Percentiles rank a stretch among this genome's conserved stretches.
phyloP scores from a whole-genome alignment of 345 rosid species.

The Cardamine chenopodiifolia region DNA sequence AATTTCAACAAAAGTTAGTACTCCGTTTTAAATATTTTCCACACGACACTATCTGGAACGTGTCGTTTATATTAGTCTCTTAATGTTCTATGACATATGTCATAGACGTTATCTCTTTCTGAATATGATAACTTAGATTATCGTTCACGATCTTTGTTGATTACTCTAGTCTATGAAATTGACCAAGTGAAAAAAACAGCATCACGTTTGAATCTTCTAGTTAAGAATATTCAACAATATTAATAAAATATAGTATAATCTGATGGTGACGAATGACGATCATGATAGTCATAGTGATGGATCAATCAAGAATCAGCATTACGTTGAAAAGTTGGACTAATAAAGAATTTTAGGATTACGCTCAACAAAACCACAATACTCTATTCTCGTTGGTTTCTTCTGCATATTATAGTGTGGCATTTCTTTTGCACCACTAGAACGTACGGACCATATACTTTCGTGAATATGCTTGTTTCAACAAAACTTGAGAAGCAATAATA shows the following conservation, averaged over 20 bases:
- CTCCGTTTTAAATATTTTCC: not conserved
- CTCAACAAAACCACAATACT: slow-evolving; percentile 11
- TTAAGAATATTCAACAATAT: not conserved
- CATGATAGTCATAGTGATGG: slow-evolving; percentile 9
- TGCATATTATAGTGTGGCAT: slow-evolving; percentile 2
- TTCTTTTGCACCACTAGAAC: not conserved
- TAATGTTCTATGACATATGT: not conserved
- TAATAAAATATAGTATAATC: not conserved
- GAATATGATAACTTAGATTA: not conserved
- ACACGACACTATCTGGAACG: not conserved
- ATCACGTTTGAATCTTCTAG: not conserved
- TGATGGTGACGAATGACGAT: not conserved
- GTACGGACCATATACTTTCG: not conserved
- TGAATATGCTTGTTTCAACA: not conserved
- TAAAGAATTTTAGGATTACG: not conserved
- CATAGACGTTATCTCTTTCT: not conserved
- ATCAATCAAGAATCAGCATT: slow-evolving; percentile 2
- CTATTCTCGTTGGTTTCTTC: slow-evolving; percentile 7
- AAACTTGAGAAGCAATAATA: not conserved
- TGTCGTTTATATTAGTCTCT: not conserved
- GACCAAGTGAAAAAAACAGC: not conserved
- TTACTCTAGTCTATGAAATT: not conserved
- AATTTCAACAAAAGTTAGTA: too few species aligned
- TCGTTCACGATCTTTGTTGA: not conserved
- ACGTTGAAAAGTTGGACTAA: slow-evolving; percentile 1